Conservation (phyloP, 495 filamentous ascomycete species). For the Penicillium canariense region DNA sequence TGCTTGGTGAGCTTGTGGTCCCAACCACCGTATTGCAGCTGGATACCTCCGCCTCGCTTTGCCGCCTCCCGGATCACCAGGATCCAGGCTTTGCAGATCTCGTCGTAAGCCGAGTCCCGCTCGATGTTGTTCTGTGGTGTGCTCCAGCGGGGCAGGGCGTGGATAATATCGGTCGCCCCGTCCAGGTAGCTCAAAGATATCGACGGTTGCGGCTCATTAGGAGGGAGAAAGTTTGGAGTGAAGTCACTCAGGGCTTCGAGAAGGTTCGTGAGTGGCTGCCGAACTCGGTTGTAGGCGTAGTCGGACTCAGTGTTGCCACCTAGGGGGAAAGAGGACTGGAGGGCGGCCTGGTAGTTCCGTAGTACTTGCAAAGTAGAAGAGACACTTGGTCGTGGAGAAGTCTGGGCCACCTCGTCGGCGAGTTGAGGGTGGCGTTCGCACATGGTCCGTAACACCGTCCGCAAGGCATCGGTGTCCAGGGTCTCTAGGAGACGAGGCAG, state of each 20-base stretch:
- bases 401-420: conserved; percentile 75
- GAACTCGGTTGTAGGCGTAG: conserved; percentile 92
- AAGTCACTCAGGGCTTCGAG: conserved; percentile 90
- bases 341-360: conserved; percentile 70
- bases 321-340: conserved; percentile 82
- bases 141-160: conserved; percentile 83
- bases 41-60: conserved; percentile 87
- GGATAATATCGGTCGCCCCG: conserved; percentile 83
- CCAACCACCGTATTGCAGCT: conserved; percentile 89
- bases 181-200: conserved; percentile 83
- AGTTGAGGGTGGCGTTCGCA: conserved; percentile 80
- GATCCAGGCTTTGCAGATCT: conserved; percentile 90
- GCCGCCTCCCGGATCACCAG: conserved; percentile 87
- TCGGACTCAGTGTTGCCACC: conserved; percentile 80
- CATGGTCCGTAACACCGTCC: conserved; percentile 78
- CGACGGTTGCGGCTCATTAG: conserved; percentile 76
- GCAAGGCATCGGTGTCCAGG: conserved; percentile 75
- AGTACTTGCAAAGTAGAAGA: conserved; percentile 75
- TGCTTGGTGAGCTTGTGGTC: conserved; percentile 85
- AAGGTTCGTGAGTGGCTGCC: conserved; percentile 72
- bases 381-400: conserved; percentile 81
- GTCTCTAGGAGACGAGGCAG: conserved; percentile 88
- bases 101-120: conserved; percentile 93
- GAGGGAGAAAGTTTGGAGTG: conserved; percentile 91
- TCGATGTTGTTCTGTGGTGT: conserved; percentile 81